Percentiles rank a stretch among this genome's conserved stretches.
phyloP scores from a whole-genome alignment of 352 stramenopile genomes.

The Globisporangium megalacanthum region DNA sequence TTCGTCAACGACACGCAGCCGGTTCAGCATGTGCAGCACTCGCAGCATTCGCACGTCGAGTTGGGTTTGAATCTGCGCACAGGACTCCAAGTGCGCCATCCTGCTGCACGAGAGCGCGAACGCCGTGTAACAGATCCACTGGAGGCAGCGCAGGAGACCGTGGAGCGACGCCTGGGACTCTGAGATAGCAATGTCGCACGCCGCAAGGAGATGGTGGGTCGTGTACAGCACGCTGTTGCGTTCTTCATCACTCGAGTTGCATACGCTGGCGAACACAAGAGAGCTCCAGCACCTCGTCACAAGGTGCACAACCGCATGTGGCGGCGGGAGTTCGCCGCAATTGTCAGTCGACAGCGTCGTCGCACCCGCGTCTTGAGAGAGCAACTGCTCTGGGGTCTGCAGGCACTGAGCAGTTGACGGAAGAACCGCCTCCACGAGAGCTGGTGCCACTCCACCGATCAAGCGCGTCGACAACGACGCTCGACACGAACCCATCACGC shows the following conservation, averaged over 20 bases:
- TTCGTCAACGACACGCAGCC: slow-evolving; percentile 4
- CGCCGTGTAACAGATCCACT: slow-evolving; percentile 28
- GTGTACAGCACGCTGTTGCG: slow-evolving; percentile 16
- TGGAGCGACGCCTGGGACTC: slow-evolving; percentile 18
- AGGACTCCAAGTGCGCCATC: slow-evolving; percentile 11
- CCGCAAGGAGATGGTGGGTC: slow-evolving; percentile 20
- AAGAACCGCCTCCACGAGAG: background rate
- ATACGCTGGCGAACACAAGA: slow-evolving; percentile 2
- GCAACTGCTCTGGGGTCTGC: background rate
- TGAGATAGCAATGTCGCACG: slow-evolving; percentile 16
- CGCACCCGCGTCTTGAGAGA: background rate
- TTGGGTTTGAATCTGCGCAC: slow-evolving; percentile 12
- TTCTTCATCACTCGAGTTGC: slow-evolving; percentile 1
- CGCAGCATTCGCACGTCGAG: slow-evolving; percentile 29
- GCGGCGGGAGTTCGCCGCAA: slow-evolving; percentile 10
- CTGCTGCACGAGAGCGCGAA: slow-evolving; percentile 10
- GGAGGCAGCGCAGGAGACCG: slow-evolving; percentile 25
- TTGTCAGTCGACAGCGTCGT: background rate
- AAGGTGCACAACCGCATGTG: slow-evolving; percentile 24
- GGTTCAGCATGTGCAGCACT: slow-evolving; percentile 23
- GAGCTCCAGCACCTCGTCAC: slow-evolving; percentile 28
- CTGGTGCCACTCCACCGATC: slow-evolving; percentile 2
- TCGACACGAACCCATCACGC: slow-evolving; percentile 5
- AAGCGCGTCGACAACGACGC: slow-evolving; percentile 1
- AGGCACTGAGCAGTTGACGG: background rate